These are phyloP conservation scores for Dalechampia spathulata DNA, from an alignment of 441 rosid species.

Conservation along the genomic window DNA sequence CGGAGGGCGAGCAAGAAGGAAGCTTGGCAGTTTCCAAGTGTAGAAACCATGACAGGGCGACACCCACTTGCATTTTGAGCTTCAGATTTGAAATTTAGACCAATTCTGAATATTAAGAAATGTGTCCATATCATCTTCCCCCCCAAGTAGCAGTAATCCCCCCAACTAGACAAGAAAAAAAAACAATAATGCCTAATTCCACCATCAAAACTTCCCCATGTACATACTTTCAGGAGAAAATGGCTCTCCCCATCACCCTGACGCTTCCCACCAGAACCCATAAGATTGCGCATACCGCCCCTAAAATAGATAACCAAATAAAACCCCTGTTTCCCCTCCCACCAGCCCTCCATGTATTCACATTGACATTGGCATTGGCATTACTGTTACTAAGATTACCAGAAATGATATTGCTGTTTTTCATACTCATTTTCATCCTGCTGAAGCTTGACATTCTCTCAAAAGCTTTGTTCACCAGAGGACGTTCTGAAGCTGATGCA, in stretches of 20 bases:
- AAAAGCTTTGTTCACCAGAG: slow-evolving; percentile 60
- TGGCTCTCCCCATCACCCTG: slow-evolving; percentile 29
- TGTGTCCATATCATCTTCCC: too few species aligned
- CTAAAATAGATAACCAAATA: slow-evolving; percentile 44
- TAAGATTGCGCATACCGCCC: slow-evolving; percentile 52
- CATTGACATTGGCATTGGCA: slow-evolving; percentile 23
- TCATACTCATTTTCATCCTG: slow-evolving; percentile 38
- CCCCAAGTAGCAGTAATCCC: too few species aligned
- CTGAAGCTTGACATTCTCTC: slow-evolving; percentile 84
- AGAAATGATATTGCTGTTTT: slow-evolving; percentile 22
- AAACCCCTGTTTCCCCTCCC: slow-evolving; percentile 36
- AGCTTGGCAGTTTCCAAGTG: too few species aligned
- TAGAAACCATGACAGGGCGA: too few species aligned
- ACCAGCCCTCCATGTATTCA: slow-evolving; percentile 19
- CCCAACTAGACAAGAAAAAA: too few species aligned
- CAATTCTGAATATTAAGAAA: too few species aligned
- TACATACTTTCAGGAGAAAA: slow-evolving; percentile 25
- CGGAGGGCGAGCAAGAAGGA: too few species aligned
- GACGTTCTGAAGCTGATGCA: slow-evolving; percentile 74
- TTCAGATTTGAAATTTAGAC: too few species aligned
- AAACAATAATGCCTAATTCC: too few species aligned
- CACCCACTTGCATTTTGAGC: too few species aligned
- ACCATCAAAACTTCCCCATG: slow-evolving; percentile 2
- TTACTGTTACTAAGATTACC: not conserved
- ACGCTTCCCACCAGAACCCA: slow-evolving; percentile 52